Conservation (phyloP, 306 rosid species). For the Lathyrus aphaca region DNA sequence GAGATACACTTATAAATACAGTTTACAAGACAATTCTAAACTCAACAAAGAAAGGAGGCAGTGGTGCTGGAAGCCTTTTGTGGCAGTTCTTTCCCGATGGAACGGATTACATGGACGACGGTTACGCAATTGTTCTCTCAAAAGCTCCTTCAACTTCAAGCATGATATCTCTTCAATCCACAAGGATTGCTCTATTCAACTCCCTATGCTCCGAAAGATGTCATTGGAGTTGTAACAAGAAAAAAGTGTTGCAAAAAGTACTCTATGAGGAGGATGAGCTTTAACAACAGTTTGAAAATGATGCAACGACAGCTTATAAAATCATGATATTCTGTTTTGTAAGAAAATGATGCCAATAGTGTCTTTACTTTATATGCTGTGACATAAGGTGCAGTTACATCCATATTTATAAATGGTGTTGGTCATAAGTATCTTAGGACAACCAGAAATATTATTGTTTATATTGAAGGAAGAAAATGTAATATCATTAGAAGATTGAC, state of each 20-base stretch:
- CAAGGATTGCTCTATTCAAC: conserved; percentile 71
- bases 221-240: conserved; percentile 85
- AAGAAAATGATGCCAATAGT: conserved; percentile 23
- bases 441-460: neutral
- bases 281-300: conserved; percentile 34
- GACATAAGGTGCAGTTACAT: conserved; percentile 17
- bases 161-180: conserved; percentile 77
- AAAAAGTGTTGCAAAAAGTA: conserved; percentile 42
- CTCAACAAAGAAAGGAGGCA: conserved; percentile 89
- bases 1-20: conserved; percentile 57
- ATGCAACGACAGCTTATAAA: neutral
- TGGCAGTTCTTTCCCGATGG: conserved; percentile 98
- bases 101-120: conserved; percentile 96
- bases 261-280: conserved; percentile 37
- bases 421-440: neutral
- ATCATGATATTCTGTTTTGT: conserved; percentile 23
- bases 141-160: conserved; percentile 72
- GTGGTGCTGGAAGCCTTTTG: conserved; percentile 86
- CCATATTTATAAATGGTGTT: neutral
- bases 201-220: conserved; percentile 80
- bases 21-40: conserved; percentile 71
- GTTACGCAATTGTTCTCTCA: conserved; percentile 80
- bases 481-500: neutral
- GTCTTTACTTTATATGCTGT: conserved; percentile 24
- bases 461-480: neutral